phyloP scores from a whole-genome alignment of 345 rosid species.

The Arabis hirsuta region DNA sequence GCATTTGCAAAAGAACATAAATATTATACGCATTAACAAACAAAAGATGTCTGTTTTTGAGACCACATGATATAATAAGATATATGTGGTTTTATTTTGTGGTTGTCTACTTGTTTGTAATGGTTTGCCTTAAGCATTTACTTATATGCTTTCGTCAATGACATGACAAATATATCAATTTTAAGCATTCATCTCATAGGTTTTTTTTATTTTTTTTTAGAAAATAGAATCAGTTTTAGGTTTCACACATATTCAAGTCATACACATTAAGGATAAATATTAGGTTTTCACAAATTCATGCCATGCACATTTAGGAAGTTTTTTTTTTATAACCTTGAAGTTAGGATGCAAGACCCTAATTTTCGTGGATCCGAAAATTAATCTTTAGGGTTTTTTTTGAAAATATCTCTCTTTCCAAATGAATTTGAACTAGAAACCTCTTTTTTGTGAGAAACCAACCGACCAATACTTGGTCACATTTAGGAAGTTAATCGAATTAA shows the following conservation, averaged over 20 bases:
- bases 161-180: constrained; percentile 9
- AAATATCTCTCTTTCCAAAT: no score
- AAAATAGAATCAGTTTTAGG: no score
- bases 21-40: constrained; percentile 33
- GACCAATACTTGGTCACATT: no score
- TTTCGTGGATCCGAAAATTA: no score
- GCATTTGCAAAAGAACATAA: constrained; percentile 29
- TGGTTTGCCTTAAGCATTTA: constrained; percentile 18
- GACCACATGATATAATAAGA: constrained; percentile 32
- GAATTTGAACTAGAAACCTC: no score
- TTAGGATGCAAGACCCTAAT: no score
- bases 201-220: no score
- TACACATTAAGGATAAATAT: background rate
- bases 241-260: no score
- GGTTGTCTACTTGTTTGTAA: constrained; percentile 34
- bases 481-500: background rate
- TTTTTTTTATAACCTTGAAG: no score
- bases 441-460: no score
- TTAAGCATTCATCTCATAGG: background rate
- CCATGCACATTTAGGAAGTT: no score
- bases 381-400: no score
- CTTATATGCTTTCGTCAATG: constrained; percentile 21
- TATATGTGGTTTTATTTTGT: constrained; percentile 23
- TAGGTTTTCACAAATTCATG: background rate
- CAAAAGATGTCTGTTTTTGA: constrained; percentile 41